Evolutionary conservation across 1,284 basidiomycete genomes (phyloP).

Genomic region (Moniliophthora roreri): DNA sequence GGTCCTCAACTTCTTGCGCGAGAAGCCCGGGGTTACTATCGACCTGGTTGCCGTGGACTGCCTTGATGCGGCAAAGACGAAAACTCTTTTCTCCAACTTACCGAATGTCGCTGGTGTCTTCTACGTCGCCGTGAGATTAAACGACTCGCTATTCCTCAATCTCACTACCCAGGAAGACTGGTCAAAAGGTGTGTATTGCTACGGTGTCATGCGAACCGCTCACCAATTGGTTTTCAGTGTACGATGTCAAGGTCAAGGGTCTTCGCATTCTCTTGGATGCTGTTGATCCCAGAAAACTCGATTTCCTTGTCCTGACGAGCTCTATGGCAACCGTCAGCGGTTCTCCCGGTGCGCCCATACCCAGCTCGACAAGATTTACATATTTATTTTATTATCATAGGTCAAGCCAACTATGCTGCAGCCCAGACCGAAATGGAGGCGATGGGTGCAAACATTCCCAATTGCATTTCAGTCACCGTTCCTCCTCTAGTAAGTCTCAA

Average conservation of each 20-base stretch:
- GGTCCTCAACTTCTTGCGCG: not conserved
- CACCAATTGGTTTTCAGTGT: not conserved
- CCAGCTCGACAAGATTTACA: not conserved
- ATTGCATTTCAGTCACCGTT: no score
- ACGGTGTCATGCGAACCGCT: not conserved
- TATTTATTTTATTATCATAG: not conserved
- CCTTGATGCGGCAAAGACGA: slow-evolving; percentile 2
- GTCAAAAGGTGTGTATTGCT: slow-evolving; percentile 13
- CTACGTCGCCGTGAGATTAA: slow-evolving; percentile 17
- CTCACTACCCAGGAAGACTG: slow-evolving; percentile 16
- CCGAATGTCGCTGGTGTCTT: slow-evolving; percentile 14
- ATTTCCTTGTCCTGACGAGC: slow-evolving; percentile 3
- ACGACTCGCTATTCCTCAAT: slow-evolving; percentile 17
- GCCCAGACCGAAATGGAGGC: no score
- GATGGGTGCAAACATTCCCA: no score
- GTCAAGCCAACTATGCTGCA: not conserved
- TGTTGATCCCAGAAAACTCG: slow-evolving; percentile 2
- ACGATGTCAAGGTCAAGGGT: slow-evolving; percentile 1
- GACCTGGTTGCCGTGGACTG: slow-evolving; percentile 4
- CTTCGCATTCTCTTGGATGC: not conserved
- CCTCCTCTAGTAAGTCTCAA: no score
- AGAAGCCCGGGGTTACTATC: not conserved
- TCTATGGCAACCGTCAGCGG: slow-evolving; percentile 5
- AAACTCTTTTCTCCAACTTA: not conserved
- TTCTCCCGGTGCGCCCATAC: not conserved